Base-by-base conservation (phyloP, 2,329 filamentous ascomycete genomes). In the Aspergillus sp. region DNA sequence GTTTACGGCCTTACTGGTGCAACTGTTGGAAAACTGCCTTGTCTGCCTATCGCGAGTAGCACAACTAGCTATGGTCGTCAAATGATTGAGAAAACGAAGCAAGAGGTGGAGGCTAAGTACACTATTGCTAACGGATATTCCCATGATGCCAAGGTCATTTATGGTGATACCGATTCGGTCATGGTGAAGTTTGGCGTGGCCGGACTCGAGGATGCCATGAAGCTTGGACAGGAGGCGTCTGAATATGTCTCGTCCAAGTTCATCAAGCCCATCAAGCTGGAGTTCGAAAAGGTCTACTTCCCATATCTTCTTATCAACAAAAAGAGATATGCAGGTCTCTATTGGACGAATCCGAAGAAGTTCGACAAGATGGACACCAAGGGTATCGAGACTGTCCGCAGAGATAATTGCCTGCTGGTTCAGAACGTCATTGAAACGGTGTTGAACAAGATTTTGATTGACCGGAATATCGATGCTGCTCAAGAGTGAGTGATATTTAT, bases 311-410 rank as follows among this genome's bases (percentile, higher is more conserved):
- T 98, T 45, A 98, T 98, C 82, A 98, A 98, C 82, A 98, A 98
- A 77, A 98, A 98, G 76, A 86, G 93, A 54, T 98, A 98, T 62
- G 93, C 93, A 7, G 93, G 93, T n/a, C 72, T 98, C 27, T 97
- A 89, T 73, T 98, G 90, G 90, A 98, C 93, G 4, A 93, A 86
- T 56, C 82, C 91, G 0, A 81, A 91, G 38, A 96, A 95, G 70
- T 93, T 86, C 68, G 94, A 98, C 79, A 98, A 97, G 77, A 98
- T 98, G 94, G 93, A 98, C 70, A 97, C 89, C 51, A 98, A 98
- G 69, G 93, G 93, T 77, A 97, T 98, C 57, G 93, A 98, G 71
- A 98, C 93, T 3, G 94, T 98, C 42, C 85, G 93, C 57, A 80
- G 93, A 78, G 93, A 98, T 68, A 98, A 98, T 65, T 98, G 93